Base-by-base conservation (phyloP, 306 rosid species). In the Cucurbita moschata region DNA sequence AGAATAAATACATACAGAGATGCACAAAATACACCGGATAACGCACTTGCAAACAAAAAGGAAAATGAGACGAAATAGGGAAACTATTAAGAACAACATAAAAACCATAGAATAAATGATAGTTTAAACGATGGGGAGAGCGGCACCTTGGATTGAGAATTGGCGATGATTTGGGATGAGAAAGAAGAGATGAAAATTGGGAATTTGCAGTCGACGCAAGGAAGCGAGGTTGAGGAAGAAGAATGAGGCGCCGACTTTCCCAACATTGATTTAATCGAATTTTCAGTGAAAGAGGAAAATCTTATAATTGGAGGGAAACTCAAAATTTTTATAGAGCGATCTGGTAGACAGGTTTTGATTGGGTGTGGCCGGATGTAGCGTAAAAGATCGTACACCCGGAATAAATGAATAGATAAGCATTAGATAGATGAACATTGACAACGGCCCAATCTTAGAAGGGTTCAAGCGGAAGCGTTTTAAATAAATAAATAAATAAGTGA, bases 261-360 rank as follows among this genome's bases (percentile, higher is more conserved):
- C 15, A 62, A 39, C 21, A n/a, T 62, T 63, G 63, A 37, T 38
- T 7, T 10, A 19, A 18, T 26, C 64, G 26, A 58, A 18, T 10
- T 63, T 70, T 51, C 19, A 35, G 55, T 30, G 40, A 18, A 54
- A 50, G 37, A 10, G n/a, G 26, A 16, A 13, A 26, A 1, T 37
- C 30, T 4, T 4, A 6, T 10, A 72, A 53, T 26, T 72, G 75
- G 75, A 72, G 75, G 75, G 75, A 72, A 72, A 72, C 75, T 72
- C 63, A 52, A 72, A 71, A 52, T 26, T 23, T 5, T 50, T 35
- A 54, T 14, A 1, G 0, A n/a, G 3, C 35, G 30, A 53, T 40
- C 18, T 63, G 50, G 46, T 39, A 39, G 69, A 39, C 11, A 3
- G 49, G 44, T 63, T 39, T 63, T 12, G 0, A 63, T 63, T 37